Percentiles rank a stretch among this genome's conserved stretches.
Conservation (phyloP, 805 yeast genomes). For the Nematodospora valgi region DNA sequence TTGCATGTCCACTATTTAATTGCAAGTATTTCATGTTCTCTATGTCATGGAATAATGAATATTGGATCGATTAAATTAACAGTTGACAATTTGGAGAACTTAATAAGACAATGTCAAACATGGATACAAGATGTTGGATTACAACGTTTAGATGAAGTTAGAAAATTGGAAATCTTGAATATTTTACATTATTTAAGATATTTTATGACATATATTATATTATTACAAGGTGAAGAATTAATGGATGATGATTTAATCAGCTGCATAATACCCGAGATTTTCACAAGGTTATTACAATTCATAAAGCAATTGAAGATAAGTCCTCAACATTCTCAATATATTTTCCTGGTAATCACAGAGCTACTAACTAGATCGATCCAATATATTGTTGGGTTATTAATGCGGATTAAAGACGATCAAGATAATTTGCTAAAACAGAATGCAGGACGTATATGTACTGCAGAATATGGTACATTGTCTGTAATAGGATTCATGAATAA, state of each 20-base stretch:
- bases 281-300: conserved; percentile 7
- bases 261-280: conserved; percentile 9
- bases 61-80: conserved; percentile 17
- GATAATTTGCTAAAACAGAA: background rate
- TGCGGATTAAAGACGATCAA: conserved; percentile 17
- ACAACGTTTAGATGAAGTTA: conserved; percentile 10
- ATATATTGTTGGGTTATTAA: conserved; percentile 28
- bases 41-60: conserved; percentile 20
- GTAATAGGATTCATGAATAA: conserved; percentile 7
- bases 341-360: conserved; percentile 26
- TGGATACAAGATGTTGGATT: conserved; percentile 22
- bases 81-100: conserved; percentile 17
- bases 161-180: conserved; percentile 17
- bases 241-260: conserved; percentile 5
- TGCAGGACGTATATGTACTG: background rate
- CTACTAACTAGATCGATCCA: conserved; percentile 28
- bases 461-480: conserved; percentile 5
- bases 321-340: conserved; percentile 15
- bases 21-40: conserved; percentile 19
- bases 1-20: conserved; percentile 27
- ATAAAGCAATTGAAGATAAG: conserved; percentile 5
- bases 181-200: conserved; percentile 27
- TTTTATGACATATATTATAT: conserved; percentile 25
- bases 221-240: conserved; percentile 35
- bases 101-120: conserved; percentile 21